Percentiles rank a stretch among this genome's conserved stretches.
These are phyloP conservation scores for Malassezia nana DNA, from an alignment of 1,284 basidiomycete species.

Conservation along the genomic window DNA sequence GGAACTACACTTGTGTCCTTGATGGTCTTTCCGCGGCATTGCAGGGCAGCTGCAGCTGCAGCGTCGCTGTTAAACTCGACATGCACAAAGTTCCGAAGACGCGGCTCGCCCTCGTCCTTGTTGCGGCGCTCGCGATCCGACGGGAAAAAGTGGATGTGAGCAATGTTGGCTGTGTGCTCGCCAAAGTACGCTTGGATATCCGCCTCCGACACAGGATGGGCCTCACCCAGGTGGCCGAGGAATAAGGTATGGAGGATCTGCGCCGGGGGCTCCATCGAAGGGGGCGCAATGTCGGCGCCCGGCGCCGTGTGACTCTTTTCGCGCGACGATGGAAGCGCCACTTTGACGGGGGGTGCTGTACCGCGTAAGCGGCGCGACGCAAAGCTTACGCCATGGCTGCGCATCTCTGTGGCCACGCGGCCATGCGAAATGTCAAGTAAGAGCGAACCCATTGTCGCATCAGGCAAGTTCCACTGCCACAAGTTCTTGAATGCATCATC, in stretches of 20 bases:
- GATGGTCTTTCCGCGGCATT: constrained; percentile 15
- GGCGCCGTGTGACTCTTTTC: constrained; percentile 10
- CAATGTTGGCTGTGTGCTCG: constrained; percentile 24
- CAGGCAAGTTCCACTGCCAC: constrained; percentile 95
- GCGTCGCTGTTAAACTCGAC: constrained; percentile 7
- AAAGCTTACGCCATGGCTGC: constrained; percentile 91
- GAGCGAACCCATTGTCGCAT: constrained; percentile 81
- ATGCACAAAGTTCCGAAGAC: constrained; percentile 18
- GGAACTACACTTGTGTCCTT: constrained; percentile 15
- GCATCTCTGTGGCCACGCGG: constrained; percentile 78
- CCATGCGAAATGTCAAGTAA: constrained; percentile 82
- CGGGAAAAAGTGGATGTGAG: constrained; percentile 25
- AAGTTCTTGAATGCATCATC: constrained; percentile 62
- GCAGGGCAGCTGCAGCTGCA: constrained; percentile 9
- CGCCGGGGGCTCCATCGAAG: constrained; percentile 2
- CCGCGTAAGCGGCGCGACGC: constrained; percentile 62
- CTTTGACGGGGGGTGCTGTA: neutral
- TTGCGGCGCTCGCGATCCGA: constrained; percentile 10
- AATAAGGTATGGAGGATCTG: constrained; percentile 21
- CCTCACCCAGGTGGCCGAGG: constrained; percentile 32
- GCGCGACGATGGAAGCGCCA: constrained; percentile 10
- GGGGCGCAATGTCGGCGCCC: neutral
- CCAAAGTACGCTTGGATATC: constrained; percentile 35
- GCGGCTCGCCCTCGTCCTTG: constrained; percentile 8
- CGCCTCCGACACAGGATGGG: constrained; percentile 29